phyloP scores from a whole-genome alignment of 176 grass and related monocot species.

The Calamus simplicifolius region DNA sequence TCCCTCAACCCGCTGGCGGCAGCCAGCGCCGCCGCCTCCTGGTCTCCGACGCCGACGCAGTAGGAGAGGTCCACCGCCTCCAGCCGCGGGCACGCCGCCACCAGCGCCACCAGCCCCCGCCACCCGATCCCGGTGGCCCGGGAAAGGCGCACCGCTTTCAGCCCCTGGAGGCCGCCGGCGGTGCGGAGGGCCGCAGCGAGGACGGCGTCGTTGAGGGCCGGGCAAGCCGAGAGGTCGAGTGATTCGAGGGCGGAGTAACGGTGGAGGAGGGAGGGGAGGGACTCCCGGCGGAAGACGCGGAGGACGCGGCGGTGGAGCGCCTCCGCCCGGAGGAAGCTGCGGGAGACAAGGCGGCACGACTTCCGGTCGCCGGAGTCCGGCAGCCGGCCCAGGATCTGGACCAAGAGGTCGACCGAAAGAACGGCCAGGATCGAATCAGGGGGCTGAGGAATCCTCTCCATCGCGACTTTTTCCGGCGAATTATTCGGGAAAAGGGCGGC shows the following conservation, averaged over 20 bases:
- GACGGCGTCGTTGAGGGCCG: conserved; percentile 56
- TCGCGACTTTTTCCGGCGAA: conserved; percentile 5
- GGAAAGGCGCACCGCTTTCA: conserved; percentile 46
- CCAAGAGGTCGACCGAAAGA: conserved; percentile 62
- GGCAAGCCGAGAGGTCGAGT: conserved; percentile 77
- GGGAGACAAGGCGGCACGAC: conserved; percentile 70
- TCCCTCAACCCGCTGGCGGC: conserved; percentile 43
- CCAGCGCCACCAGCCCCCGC: conserved; percentile 64
- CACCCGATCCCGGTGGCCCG: conserved; percentile 64
- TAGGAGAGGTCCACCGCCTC: conserved; percentile 85
- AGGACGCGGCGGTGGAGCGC: conserved; percentile 50
- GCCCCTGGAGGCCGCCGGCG: conserved; percentile 3
- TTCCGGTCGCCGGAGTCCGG: conserved; percentile 56
- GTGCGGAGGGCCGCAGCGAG: conserved; percentile 35
- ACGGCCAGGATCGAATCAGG: conserved; percentile 2
- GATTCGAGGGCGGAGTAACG: conserved; percentile 36
- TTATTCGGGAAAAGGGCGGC: too few species aligned
- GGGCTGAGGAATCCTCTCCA: conserved; percentile 8
- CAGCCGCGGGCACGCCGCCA: conserved; percentile 52
- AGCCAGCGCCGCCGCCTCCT: conserved; percentile 50
- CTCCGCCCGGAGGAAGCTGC: conserved; percentile 54
- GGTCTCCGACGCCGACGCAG: conserved; percentile 66
- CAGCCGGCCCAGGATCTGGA: conserved; percentile 62
- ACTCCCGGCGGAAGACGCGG: conserved; percentile 52
- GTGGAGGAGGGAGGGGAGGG: conserved; percentile 53